Percentiles rank a stretch among this genome's conserved stretches.
phyloP scores from a whole-genome alignment of 805 yeast species.

The Saccharomyces jurei region DNA sequence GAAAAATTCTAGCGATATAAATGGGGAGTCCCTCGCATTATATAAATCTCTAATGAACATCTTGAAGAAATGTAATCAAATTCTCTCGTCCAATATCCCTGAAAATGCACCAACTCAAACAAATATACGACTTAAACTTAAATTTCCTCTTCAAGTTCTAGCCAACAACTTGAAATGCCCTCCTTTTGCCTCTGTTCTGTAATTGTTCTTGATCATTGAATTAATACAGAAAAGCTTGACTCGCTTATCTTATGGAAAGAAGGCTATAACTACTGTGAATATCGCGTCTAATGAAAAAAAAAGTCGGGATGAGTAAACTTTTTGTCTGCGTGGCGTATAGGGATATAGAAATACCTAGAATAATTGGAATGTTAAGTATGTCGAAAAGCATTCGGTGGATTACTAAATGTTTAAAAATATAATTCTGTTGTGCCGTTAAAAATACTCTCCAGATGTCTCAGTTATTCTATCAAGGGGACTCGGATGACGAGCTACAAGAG shows the following conservation, averaged over 20 bases:
- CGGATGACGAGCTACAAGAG: conserved; percentile 25
- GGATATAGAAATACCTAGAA: neutral
- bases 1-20: conserved; percentile 87
- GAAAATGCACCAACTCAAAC: neutral
- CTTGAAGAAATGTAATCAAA: neutral
- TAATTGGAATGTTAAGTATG: neutral
- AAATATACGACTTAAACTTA: neutral
- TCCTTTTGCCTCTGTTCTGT: neutral
- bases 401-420: neutral
- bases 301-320: neutral
- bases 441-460: conserved; percentile 13
- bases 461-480: conserved; percentile 33
- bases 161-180: neutral
- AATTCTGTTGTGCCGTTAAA: neutral
- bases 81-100: neutral
- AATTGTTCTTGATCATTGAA: neutral
- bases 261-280: neutral
- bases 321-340: neutral
- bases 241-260: neutral
- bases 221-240: neutral
- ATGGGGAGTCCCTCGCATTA: conserved; percentile 42
- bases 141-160: neutral
- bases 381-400: neutral
- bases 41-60: conserved; percentile 42
- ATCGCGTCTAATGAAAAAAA: neutral